Evolutionary conservation across 345 rosid genomes (phyloP), one percentile per base, ranked within the genome.

Genomic region (Citrus maxima): DNA sequence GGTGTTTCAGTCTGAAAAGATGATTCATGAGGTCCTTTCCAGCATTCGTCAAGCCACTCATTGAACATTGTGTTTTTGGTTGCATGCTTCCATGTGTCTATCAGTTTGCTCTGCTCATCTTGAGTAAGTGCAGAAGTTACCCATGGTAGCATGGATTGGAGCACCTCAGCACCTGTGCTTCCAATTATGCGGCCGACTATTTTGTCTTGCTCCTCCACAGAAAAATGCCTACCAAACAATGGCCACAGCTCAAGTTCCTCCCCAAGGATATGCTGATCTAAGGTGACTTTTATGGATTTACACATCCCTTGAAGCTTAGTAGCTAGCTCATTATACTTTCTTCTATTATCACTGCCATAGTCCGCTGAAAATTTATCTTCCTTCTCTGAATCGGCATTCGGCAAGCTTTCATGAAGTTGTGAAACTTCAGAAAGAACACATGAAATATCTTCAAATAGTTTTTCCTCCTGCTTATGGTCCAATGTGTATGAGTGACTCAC

Each of bases 51-150:
- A 74, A 95, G 97, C 97, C 98, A 95, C 75, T 95, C 98, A 80
- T 86, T 93, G 77, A 93, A 95, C 94, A 95, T 95, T 12, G 97
- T 95, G 80, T 95, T 95, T 84, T 91, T 93, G 63, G 98, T 88
- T 35, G 98, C 98, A 78, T 95, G 95, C 86, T 95, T 95, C 98
- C 97, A 92, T 6, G 97, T 87, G 85, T 95, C 95, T 95, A 95
- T 93, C 98, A 95, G 86, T 85, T 92, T 90, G 65, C 86, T 92
- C 85, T 93, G 98, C 87, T 93, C 98, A 75, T 89, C 98, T 79
- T 87, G 89, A 76, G 94, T 88, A 74, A 93, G 95, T 56, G 95
- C 98, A 61, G 94, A 89, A 40, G 98, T 93, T 71, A 95, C 98
- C 98, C 97, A 93, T 13, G 98, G 98, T 76, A 93, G 84, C 98